Conservation (phyloP, 306 rosid genomes). For the Cicer cuneatum region DNA sequence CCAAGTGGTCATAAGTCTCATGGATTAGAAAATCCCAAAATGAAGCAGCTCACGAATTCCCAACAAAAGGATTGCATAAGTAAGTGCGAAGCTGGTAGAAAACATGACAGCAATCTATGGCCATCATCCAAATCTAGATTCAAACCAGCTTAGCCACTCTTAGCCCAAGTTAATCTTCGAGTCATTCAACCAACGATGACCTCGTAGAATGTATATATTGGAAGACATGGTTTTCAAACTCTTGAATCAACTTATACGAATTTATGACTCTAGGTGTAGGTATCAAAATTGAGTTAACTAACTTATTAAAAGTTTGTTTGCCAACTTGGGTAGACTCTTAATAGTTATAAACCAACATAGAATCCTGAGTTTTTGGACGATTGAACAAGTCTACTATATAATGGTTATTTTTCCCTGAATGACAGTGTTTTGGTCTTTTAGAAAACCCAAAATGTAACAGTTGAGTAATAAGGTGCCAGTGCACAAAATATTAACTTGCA, state of each 20-base stretch:
- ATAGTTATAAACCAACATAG: not conserved
- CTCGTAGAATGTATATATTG: not conserved
- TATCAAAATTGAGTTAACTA: conserved; percentile 5
- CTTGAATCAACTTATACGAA: not conserved
- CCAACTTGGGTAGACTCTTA: not conserved
- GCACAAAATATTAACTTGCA: not conserved
- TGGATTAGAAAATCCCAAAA: conserved; percentile 10
- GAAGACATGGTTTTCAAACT: conserved; percentile 24
- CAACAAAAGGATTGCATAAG: conserved; percentile 2
- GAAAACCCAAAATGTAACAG: not conserved
- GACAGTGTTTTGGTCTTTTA: not conserved
- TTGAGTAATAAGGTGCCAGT: not conserved
- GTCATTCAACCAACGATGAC: not conserved
- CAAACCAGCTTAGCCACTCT: conserved; percentile 8
- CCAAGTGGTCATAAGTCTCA: not conserved
- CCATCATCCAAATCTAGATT: not conserved
- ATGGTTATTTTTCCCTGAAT: too few relatives aligned
- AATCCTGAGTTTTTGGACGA: not conserved
- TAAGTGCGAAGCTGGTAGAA: not conserved
- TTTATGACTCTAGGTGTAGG: not conserved
- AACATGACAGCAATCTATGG: not conserved
- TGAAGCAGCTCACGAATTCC: not conserved
- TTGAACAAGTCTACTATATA: not conserved
- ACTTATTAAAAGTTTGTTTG: not conserved
- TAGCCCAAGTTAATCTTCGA: conserved; percentile 1